Percentiles rank a stretch among this genome's conserved stretches.
These are phyloP conservation scores for Elasticomyces elasticus DNA, from an alignment of 495 filamentous ascomycete genomes.

Conservation along the genomic window DNA sequence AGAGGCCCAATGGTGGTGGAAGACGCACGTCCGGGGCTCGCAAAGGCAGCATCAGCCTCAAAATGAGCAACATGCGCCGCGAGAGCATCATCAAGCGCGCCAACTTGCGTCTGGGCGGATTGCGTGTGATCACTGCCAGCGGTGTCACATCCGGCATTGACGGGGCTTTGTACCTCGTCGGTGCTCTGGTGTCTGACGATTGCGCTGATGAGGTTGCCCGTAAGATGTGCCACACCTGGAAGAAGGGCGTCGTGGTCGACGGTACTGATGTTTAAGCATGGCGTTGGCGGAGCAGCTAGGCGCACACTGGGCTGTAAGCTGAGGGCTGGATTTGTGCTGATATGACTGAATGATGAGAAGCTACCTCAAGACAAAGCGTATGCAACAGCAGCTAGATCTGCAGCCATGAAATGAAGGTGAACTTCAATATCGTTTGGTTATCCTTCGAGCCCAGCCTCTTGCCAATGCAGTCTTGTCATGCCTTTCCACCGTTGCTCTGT, in stretches of 20 bases:
- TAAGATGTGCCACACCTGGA: constrained; percentile 62
- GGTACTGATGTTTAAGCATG: constrained; percentile 56
- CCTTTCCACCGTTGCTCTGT: no score
- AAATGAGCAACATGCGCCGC: constrained; percentile 50
- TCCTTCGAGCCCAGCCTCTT: no score
- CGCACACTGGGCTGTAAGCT: neutral
- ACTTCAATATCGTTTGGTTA: no score
- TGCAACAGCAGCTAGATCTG: constrained; percentile 1
- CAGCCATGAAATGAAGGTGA: neutral
- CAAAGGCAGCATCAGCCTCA: constrained; percentile 65
- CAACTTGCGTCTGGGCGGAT: constrained; percentile 54
- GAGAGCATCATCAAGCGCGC: constrained; percentile 60
- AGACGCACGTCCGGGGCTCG: constrained; percentile 52
- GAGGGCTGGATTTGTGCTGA: neutral
- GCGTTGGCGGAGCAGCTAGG: constrained; percentile 1
- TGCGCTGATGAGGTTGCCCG: constrained; percentile 57
- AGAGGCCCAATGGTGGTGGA: constrained; percentile 41
- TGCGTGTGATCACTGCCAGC: constrained; percentile 66
- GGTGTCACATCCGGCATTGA: constrained; percentile 70
- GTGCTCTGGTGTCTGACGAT: constrained; percentile 57
- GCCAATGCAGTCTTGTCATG: no score
- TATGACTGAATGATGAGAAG: neutral
- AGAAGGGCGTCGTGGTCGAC: constrained; percentile 58
- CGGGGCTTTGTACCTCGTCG: constrained; percentile 67
- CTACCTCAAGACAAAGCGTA: constrained; percentile 4